phyloP scores from a whole-genome alignment of 495 filamentous ascomycete genomes.

The Daldinia loculata region DNA sequence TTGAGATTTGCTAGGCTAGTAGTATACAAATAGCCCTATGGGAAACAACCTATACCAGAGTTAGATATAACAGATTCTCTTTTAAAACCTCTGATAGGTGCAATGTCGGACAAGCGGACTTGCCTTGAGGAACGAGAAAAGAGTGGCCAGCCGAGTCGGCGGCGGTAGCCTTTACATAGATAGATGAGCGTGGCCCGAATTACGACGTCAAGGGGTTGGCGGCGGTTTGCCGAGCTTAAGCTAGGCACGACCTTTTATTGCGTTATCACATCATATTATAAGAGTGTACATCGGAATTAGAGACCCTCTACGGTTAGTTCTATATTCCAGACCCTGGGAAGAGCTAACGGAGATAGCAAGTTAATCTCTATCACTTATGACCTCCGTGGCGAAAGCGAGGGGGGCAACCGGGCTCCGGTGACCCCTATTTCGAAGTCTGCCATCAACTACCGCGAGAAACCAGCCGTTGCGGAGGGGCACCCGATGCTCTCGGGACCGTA shows the following conservation, averaged over 20 bases:
- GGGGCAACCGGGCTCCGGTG: background rate
- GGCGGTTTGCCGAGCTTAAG: background rate
- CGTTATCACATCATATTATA: background rate
- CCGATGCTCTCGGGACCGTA: constrained; percentile 3
- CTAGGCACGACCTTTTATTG: background rate
- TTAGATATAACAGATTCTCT: background rate
- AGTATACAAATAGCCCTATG: background rate
- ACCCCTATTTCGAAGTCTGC: background rate
- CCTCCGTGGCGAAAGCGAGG: background rate
- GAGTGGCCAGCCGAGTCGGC: background rate
- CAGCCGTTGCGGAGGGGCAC: constrained; percentile 8
- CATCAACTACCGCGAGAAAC: background rate
- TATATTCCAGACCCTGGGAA: background rate
- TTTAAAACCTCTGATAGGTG: background rate
- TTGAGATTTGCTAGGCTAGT: background rate
- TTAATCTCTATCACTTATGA: background rate
- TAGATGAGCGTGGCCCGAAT: background rate
- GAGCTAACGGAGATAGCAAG: background rate
- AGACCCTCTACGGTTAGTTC: background rate
- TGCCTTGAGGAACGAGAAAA: background rate
- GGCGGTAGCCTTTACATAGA: constrained; percentile 6
- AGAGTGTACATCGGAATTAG: background rate
- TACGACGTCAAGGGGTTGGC: background rate
- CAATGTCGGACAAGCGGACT: background rate
- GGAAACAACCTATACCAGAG: background rate